phyloP scores from a whole-genome alignment of 495 filamentous ascomycete species.

The Coniosporium apollinis region DNA sequence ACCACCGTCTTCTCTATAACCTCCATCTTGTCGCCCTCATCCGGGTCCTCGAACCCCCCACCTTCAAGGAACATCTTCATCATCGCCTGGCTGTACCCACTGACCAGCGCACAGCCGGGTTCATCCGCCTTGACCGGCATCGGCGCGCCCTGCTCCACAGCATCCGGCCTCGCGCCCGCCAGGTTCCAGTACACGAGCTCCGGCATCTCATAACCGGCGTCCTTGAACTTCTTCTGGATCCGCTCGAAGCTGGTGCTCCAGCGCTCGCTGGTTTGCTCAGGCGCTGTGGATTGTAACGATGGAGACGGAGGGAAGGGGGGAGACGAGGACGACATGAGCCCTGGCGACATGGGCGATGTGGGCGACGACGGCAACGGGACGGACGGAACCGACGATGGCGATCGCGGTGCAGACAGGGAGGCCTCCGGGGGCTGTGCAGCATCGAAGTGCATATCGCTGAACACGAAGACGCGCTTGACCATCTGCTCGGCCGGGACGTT shows the following conservation, averaged over 20 bases:
- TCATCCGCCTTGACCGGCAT: slow-evolving; percentile 26
- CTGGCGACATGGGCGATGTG: too few species aligned
- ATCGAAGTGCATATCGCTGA: slow-evolving; percentile 34
- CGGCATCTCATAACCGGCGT: slow-evolving; percentile 31
- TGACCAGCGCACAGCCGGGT: slow-evolving; percentile 24
- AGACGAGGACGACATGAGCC: too few species aligned
- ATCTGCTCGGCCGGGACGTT: slow-evolving; percentile 27
- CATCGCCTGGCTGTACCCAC: slow-evolving; percentile 31
- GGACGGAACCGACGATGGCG: too few species aligned
- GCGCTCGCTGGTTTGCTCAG: not conserved
- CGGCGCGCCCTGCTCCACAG: slow-evolving; percentile 12
- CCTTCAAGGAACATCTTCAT: slow-evolving; percentile 32
- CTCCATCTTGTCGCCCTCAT: slow-evolving; percentile 18
- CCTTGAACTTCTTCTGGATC: slow-evolving; percentile 21
- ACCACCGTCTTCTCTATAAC: too few species aligned
- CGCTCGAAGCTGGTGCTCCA: slow-evolving; percentile 26
- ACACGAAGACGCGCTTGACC: slow-evolving; percentile 33
- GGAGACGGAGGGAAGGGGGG: too few species aligned
- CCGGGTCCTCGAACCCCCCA: slow-evolving; percentile 23
- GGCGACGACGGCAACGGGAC: too few species aligned
- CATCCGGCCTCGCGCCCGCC: slow-evolving; percentile 11
- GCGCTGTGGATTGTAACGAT: too few species aligned
- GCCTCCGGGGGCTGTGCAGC: slow-evolving; percentile 6
- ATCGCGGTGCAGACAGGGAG: too few species aligned
- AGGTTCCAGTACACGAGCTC: slow-evolving; percentile 35